A percentile compares a stretch with the other conserved stretches of the same genome.
Conservation (phyloP, 306 rosid genomes). For the Lupinus albus region DNA sequence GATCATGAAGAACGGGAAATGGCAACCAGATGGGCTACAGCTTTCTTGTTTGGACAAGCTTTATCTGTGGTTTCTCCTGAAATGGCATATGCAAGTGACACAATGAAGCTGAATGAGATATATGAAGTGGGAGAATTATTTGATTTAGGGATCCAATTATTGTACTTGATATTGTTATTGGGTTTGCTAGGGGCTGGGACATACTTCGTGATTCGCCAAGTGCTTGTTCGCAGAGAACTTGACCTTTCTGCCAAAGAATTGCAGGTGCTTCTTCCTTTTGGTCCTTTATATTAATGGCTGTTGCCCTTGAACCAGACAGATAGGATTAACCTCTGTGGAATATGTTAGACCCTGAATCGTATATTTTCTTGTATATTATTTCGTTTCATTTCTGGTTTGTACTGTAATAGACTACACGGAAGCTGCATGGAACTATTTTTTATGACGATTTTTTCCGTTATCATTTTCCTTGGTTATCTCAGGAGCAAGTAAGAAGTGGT, state of each 20-base stretch:
- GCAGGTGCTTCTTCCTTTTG: conserved; percentile 42
- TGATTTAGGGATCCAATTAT: conserved; percentile 72
- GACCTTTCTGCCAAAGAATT: conserved; percentile 84
- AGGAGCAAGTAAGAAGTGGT: conserved; percentile 85
- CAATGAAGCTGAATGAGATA: conserved; percentile 45
- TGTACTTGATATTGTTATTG: conserved; percentile 59
- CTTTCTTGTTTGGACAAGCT: conserved; percentile 54
- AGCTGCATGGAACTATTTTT: not conserved
- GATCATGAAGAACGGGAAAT: conserved; percentile 40
- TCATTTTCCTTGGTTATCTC: conserved; percentile 27
- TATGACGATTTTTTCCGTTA: not conserved
- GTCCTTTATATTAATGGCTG: conserved; percentile 9
- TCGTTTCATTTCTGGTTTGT: not conserved
- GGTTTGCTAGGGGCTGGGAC: conserved; percentile 71
- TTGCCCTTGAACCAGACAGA: not conserved
- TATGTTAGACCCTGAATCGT: not conserved
- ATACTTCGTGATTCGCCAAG: conserved; percentile 74
- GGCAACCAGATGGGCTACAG: conserved; percentile 42
- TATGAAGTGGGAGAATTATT: conserved; percentile 68
- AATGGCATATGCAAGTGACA: conserved; percentile 54
- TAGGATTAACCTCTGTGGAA: conserved; percentile 4
- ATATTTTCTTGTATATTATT: not conserved
- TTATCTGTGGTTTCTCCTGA: conserved; percentile 51
- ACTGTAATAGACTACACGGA: not conserved
- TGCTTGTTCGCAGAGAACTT: conserved; percentile 81